Base-by-base conservation (phyloP, 371 early-diverging fungal species). In the Mucor indicus region DNA sequence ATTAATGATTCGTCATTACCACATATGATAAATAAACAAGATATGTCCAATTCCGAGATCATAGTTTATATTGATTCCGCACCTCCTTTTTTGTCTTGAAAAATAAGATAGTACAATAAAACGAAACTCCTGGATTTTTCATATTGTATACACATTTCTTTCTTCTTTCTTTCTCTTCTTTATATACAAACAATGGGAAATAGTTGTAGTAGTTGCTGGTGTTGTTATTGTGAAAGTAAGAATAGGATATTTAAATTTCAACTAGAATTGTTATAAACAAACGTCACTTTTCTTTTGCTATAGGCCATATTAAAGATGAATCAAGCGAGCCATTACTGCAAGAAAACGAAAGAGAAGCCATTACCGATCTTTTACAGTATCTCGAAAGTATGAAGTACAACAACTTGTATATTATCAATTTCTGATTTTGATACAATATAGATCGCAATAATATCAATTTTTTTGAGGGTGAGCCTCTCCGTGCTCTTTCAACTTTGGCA, bases 351-450 rank as follows among this genome's bases (percentile, higher is more conserved):
- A 81, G 90, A 23, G 88, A 88, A 41, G 92, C 92, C 6, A 91
- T 93, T 45, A 83, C 89, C 23, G 88, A 87, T 58, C 59, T 93
- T 44, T 70, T 93, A 33, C 85, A 88, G 50, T 86, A 81, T 50
- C 78, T 93, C 48, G 92, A 91, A 62, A 85, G 90, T 89, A 78
- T 65, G 83, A n/a, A n/a, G n/a, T n/a, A n/a, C n/a, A n/a, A n/a
- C n/a, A n/a, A n/a, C n/a, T n/a, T 80, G 22, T 15, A 12, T 17
- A 22, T 21, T 2, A 4, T 33, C 8, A 11, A 9, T 13, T 19
- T 30, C 9, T 4, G 7, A 29, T 7, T 17, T 17, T 12, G 12
- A 12, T 1, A 21, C 22, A 15, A 21, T 24, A 42, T 59, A 88
- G 90, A 82, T 64, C 86, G 87, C 22, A 79, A 74, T 30, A 77